phyloP scores from a whole-genome alignment of 495 filamentous ascomycete genomes.

The Tuber calosporum region DNA sequence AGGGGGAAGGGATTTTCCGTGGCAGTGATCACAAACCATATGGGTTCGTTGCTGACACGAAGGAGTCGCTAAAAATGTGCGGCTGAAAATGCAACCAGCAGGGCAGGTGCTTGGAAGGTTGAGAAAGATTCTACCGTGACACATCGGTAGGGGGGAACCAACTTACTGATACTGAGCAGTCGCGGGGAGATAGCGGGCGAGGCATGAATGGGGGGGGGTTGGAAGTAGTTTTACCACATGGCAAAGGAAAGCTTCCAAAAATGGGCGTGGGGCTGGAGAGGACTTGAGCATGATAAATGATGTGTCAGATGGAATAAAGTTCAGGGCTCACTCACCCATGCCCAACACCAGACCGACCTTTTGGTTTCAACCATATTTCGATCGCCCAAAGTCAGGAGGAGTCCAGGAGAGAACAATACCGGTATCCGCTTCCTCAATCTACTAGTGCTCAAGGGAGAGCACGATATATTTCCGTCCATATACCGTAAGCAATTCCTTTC shows the following conservation, averaged over 20 bases:
- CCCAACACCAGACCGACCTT: neutral
- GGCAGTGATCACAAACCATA: neutral
- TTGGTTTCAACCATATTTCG: neutral
- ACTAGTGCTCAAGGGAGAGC: neutral
- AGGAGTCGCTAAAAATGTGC: neutral
- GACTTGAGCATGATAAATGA: neutral
- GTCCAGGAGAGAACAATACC: neutral
- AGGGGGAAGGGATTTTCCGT: neutral
- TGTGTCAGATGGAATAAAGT: conserved; percentile 12
- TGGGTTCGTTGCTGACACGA: neutral
- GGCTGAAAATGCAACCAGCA: neutral
- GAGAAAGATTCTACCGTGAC: neutral
- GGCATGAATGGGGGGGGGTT: neutral
- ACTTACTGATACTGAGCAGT: conserved; percentile 32
- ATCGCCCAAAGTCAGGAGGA: neutral
- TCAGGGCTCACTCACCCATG: neutral
- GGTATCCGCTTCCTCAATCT: neutral
- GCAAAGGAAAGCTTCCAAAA: conserved; percentile 16
- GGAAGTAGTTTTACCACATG: conserved; percentile 8
- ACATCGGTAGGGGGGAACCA: neutral
- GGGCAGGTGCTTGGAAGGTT: neutral
- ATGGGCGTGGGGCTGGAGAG: conserved; percentile 22
- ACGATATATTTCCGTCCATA: neutral
- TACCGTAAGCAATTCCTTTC: neutral
- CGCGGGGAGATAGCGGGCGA: conserved; percentile 30